Evolutionary conservation across 2,329 filamentous ascomycete species (phyloP).

Genomic region (Cladobotryum mycophilum): DNA sequence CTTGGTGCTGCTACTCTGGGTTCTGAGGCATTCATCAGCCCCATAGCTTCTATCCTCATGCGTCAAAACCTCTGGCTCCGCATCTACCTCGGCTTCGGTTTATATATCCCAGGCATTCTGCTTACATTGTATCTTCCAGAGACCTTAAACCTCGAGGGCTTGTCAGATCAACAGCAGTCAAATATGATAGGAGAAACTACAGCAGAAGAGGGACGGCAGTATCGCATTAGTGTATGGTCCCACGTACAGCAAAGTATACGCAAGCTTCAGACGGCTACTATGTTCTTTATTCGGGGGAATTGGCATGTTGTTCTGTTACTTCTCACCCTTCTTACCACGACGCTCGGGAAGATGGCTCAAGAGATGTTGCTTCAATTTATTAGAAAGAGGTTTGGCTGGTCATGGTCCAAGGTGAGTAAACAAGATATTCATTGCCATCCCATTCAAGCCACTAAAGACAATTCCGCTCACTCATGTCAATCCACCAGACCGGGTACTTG

Average conservation of each 20-base stretch:
- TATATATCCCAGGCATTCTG: background rate
- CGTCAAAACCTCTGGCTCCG: background rate
- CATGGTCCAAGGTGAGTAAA: slow-evolving; percentile 5
- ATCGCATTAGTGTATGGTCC: background rate
- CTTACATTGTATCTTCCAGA: background rate
- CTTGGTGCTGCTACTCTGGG: background rate
- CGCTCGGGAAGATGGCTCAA: background rate
- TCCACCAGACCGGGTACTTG: background rate
- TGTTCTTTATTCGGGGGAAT: background rate
- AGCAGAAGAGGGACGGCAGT: background rate
- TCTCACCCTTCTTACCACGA: background rate
- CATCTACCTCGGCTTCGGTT: background rate
- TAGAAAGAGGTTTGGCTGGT: slow-evolving; percentile 9
- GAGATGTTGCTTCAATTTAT: slow-evolving; percentile 7
- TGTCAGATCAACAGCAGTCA: background rate
- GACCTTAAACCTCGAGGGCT: background rate
- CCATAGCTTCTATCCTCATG: background rate
- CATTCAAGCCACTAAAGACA: no score
- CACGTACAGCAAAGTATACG: background rate
- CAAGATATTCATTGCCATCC: no score
- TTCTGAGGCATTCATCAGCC: background rate
- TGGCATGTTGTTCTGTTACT: background rate
- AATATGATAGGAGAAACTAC: background rate
- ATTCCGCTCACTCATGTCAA: no score
- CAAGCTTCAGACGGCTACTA: background rate